Evolutionary conservation across 495 filamentous ascomycete species (phyloP).

Genomic region (Cryomyces antarcticus): DNA sequence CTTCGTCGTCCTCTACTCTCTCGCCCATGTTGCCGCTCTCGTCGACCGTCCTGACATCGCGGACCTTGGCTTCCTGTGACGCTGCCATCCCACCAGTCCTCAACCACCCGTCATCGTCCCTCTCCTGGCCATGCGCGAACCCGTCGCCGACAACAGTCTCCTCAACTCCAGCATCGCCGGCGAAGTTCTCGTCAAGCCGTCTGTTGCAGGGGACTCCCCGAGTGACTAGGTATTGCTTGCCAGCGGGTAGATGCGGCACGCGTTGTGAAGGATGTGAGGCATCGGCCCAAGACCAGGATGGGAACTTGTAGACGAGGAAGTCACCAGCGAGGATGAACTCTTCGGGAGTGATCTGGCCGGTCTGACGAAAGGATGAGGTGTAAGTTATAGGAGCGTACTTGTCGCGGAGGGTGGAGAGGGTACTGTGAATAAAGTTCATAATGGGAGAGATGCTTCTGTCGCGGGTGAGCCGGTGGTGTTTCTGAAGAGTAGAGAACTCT

Average conservation of each 20-base stretch:
- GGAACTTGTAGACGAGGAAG: slow-evolving; percentile 98
- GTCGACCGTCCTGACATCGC: slow-evolving; percentile 72
- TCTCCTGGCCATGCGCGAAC: slow-evolving; percentile 15
- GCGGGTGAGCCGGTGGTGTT: too few relatives aligned
- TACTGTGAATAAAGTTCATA: slow-evolving; percentile 52
- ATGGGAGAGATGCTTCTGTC: not conserved
- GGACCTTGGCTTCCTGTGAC: slow-evolving; percentile 48
- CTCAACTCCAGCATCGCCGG: slow-evolving; percentile 64
- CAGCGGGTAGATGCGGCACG: slow-evolving; percentile 60
- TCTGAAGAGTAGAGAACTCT: too few relatives aligned
- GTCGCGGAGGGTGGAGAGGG: slow-evolving; percentile 70
- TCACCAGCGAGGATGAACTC: slow-evolving; percentile 93
- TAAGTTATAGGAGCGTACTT: slow-evolving; percentile 70
- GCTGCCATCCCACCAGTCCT: slow-evolving; percentile 59
- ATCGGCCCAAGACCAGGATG: slow-evolving; percentile 93
- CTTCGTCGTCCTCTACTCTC: slow-evolving; percentile 45
- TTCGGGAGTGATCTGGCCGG: slow-evolving; percentile 90
- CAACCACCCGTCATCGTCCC: slow-evolving; percentile 73
- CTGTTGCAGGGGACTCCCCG: slow-evolving; percentile 83
- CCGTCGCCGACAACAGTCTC: slow-evolving; percentile 69
- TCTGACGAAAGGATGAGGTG: slow-evolving; percentile 80
- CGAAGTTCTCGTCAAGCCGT: slow-evolving; percentile 81
- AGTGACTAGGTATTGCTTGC: slow-evolving; percentile 91
- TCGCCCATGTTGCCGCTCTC: slow-evolving; percentile 62
- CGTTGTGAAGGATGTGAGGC: slow-evolving; percentile 60